Conservation (phyloP, 2,329 filamentous ascomycete species). For the Aureobasidium sp. region DNA sequence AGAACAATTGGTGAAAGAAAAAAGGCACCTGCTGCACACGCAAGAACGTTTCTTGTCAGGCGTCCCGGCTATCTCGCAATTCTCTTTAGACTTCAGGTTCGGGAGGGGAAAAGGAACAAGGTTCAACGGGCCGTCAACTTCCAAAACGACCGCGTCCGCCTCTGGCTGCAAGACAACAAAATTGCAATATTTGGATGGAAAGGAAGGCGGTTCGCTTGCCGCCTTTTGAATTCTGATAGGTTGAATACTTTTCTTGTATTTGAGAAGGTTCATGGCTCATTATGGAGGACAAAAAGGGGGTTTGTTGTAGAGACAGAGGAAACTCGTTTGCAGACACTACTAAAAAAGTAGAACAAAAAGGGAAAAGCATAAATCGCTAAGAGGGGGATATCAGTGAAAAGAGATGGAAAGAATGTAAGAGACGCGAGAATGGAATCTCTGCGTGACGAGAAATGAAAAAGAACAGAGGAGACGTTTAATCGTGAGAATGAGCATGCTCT, state of each 20-base stretch:
- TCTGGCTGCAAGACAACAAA: neutral
- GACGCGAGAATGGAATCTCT: neutral
- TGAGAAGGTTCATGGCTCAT: neutral
- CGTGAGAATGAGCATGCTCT: neutral
- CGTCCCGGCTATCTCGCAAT: neutral
- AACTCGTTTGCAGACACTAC: neutral
- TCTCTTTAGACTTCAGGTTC: conserved; percentile 4
- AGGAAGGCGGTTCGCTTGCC: neutral
- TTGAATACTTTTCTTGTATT: neutral
- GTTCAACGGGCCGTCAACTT: conserved; percentile 6
- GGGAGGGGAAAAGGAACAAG: neutral
- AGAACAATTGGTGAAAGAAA: neutral
- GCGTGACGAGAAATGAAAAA: too few species aligned
- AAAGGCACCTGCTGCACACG: neutral
- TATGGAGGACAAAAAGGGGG: neutral
- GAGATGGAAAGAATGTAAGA: neutral
- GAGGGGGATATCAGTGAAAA: conserved; percentile 4
- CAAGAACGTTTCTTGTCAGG: conserved; percentile 15
- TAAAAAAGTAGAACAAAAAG: neutral
- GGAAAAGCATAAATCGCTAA: neutral
- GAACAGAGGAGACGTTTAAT: conserved; percentile 10
- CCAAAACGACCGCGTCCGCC: neutral
- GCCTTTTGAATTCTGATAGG: neutral
- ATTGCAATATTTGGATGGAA: neutral
- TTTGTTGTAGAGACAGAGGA: neutral